Conservation (phyloP, 306 rosid species). For the Astragalus membranaceus region DNA sequence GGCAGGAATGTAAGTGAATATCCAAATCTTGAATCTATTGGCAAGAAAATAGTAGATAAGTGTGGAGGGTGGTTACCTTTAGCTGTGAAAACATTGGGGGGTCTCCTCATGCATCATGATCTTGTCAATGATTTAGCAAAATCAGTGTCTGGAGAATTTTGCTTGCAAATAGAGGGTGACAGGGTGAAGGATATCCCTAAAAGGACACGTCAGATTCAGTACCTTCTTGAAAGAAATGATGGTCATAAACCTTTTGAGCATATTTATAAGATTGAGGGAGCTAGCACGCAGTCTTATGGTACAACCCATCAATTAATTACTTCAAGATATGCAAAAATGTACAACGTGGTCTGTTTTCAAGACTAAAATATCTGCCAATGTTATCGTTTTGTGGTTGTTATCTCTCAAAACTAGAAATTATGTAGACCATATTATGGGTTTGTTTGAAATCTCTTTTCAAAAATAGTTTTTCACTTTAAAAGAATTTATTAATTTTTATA, state of each 20-base stretch:
- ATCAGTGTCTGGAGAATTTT: slow-evolving; percentile 23
- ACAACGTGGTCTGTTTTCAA: neutral
- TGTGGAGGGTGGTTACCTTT: slow-evolving; percentile 40
- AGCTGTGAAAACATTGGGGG: slow-evolving; percentile 31
- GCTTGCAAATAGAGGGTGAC: neutral
- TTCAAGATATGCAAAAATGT: neutral
- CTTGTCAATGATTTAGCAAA: slow-evolving; percentile 40
- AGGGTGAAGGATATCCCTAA: neutral
- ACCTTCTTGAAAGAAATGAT: too few species aligned
- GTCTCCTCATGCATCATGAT: slow-evolving; percentile 29
- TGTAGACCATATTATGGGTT: too few species aligned
- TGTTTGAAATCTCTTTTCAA: too few species aligned
- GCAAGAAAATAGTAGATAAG: neutral
- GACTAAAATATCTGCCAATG: neutral
- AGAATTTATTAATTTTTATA: too few species aligned
- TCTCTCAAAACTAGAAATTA: neutral
- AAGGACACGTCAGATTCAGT: slow-evolving; percentile 1
- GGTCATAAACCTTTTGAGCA: neutral
- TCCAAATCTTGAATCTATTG: neutral
- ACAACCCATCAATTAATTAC: too few species aligned
- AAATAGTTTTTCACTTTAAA: too few species aligned
- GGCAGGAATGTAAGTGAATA: neutral
- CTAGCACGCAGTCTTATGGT: neutral
- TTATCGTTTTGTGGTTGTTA: neutral
- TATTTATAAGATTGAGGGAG: neutral